Percentiles rank a stretch among this genome's conserved stretches.
These are phyloP conservation scores for Wallacemonas sp. DNA, from an alignment of 208 protist genomes.

Conservation along the genomic window DNA sequence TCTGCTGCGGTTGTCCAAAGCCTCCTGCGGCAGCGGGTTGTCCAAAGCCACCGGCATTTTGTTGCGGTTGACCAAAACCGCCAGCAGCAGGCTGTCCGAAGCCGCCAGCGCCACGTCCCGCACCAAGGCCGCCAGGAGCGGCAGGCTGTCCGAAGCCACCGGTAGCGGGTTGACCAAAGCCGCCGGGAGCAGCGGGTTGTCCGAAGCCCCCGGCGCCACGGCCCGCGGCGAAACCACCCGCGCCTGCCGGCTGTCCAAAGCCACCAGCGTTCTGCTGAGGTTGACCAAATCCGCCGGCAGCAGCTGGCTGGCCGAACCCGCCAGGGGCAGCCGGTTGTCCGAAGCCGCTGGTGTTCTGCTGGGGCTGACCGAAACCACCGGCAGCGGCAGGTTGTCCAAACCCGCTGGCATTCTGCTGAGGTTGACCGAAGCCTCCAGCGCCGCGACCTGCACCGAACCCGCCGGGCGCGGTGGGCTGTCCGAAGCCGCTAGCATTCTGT, in stretches of 20 bases:
- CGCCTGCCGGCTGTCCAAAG: conserved; percentile 27
- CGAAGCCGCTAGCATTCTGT: conserved; percentile 21
- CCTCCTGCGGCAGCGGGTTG: conserved; percentile 29
- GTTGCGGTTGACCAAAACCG: conserved; percentile 32
- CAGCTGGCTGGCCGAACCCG: conserved; percentile 35
- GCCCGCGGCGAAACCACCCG: conserved; percentile 33
- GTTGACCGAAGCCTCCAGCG: conserved; percentile 49
- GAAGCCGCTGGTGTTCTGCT: conserved; percentile 41
- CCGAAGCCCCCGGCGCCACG: conserved; percentile 25
- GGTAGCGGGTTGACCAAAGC: conserved; percentile 40
- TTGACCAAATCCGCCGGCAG: conserved; percentile 28
- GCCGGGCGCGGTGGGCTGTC: conserved; percentile 26
- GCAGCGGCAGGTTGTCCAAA: conserved; percentile 38
- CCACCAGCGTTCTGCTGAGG: conserved; percentile 20
- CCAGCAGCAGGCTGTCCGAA: conserved; percentile 32
- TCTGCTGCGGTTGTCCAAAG: conserved; percentile 36
- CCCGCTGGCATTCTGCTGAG: conserved; percentile 24
- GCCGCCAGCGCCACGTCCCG: conserved; percentile 24
- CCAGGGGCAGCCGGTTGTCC: conserved; percentile 23
- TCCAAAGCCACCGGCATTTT: conserved; percentile 27
- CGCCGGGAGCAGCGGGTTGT: conserved; percentile 20
- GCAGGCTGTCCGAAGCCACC: conserved; percentile 38
- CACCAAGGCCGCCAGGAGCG: conserved; percentile 40
- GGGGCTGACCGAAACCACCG: conserved; percentile 31
- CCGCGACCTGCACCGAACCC: conserved; percentile 48